These are phyloP conservation scores for Solanum chiquidenum DNA, from an alignment of 257 asterid genomes.

Conservation along the genomic window DNA sequence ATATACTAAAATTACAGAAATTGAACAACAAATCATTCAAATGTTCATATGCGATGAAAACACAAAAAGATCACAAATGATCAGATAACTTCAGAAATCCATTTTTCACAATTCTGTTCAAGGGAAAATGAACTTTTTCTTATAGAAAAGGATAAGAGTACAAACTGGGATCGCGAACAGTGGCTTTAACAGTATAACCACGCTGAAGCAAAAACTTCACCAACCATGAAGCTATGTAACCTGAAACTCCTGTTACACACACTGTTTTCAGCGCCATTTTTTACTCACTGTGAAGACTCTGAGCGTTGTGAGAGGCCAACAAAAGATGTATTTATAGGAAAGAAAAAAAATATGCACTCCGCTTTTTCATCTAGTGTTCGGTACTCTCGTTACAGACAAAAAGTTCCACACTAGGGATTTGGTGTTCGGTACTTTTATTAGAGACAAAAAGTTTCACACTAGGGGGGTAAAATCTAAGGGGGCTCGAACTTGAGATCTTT, in stretches of 20 bases:
- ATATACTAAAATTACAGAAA: background rate
- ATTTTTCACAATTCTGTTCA: background rate
- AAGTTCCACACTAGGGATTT: too few relatives aligned
- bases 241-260: slow-evolving; percentile 61
- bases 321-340: too few relatives aligned
- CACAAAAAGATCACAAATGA: background rate
- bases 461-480: too few relatives aligned
- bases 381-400: too few relatives aligned
- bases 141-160: background rate
- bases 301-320: background rate
- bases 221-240: slow-evolving; percentile 59
- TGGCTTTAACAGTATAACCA: slow-evolving; percentile 53
- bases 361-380: too few relatives aligned
- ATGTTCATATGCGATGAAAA: background rate
- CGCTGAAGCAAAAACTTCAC: slow-evolving; percentile 47
- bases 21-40: background rate
- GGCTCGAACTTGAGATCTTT: too few relatives aligned
- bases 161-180: slow-evolving; percentile 38
- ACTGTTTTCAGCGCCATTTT: slow-evolving; percentile 21
- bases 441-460: too few relatives aligned
- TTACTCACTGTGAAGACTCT: too few relatives aligned
- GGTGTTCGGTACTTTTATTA: too few relatives aligned
- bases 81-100: background rate
- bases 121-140: too few relatives aligned
- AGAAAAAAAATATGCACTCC: too few relatives aligned